Percentiles rank a stretch among this genome's conserved stretches.
phyloP scores from a whole-genome alignment of 1,284 basidiomycete genomes.

The Ceratobasidium sp. region DNA sequence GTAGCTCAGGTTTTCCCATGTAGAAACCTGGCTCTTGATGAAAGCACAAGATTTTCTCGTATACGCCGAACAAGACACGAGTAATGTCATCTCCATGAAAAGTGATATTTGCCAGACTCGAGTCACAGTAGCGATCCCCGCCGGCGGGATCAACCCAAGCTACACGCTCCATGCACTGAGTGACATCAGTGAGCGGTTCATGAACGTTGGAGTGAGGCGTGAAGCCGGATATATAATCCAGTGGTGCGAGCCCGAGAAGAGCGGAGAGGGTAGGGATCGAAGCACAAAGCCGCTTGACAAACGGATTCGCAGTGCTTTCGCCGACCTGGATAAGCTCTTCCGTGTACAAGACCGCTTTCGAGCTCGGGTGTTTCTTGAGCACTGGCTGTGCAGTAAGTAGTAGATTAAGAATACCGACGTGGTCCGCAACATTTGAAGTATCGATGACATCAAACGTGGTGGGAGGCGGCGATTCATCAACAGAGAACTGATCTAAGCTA shows the following conservation, averaged over 20 bases:
- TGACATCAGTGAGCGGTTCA: not conserved
- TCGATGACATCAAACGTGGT: conserved; percentile 26
- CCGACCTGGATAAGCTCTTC: conserved; percentile 7
- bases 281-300: conserved; percentile 18
- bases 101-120: not conserved
- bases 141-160: conserved; percentile 28
- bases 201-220: conserved; percentile 22
- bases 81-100: conserved; percentile 11
- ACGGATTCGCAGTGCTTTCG: conserved; percentile 48
- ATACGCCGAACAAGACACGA: conserved; percentile 3
- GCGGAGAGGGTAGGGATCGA: conserved; percentile 12
- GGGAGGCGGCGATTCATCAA: not conserved
- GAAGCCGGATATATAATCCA: conserved; percentile 9
- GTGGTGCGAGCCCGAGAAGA: conserved; percentile 20
- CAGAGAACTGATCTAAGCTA: not conserved
- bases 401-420: conserved; percentile 24
- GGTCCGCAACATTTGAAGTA: conserved; percentile 28
- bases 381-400: conserved; percentile 14
- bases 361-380: conserved; percentile 1
- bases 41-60: conserved; percentile 56
- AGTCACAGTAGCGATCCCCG: conserved; percentile 4
- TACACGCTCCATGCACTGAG: conserved; percentile 24
- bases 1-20: not conserved
- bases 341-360: conserved; percentile 21
- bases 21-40: conserved; percentile 47